phyloP scores from a whole-genome alignment of 345 rosid species.

The Tarenaya hassleriana region DNA sequence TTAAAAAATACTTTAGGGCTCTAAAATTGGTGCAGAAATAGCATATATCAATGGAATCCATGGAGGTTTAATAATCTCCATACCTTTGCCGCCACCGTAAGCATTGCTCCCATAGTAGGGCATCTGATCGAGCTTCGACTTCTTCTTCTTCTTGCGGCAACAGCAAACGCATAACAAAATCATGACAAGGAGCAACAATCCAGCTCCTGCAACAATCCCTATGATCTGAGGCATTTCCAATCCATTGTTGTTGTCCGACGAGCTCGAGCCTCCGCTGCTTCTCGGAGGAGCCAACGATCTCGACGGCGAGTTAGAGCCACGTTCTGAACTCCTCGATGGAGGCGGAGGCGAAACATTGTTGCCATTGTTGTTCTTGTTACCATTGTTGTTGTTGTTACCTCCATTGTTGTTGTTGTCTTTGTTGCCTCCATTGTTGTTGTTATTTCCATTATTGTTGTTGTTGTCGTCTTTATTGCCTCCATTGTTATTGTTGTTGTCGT shows the following conservation, averaged over 20 bases:
- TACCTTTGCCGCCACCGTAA: constrained; percentile 19
- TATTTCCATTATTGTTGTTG: constrained; percentile 4
- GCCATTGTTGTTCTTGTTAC: constrained; percentile 10
- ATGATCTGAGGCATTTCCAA: constrained; percentile 16
- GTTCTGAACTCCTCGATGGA: constrained; percentile 23
- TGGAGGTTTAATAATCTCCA: background rate
- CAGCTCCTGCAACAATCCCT: constrained; percentile 43
- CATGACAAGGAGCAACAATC: constrained; percentile 35
- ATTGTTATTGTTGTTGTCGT: constrained; percentile 11
- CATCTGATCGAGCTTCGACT: constrained; percentile 27
- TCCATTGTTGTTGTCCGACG: constrained; percentile 9
- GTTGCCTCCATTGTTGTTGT: background rate
- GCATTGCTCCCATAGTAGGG: constrained; percentile 24
- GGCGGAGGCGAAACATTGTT: constrained; percentile 27
- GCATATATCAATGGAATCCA: constrained; percentile 4
- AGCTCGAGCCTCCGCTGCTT: constrained; percentile 26
- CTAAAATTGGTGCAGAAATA: constrained; percentile 2
- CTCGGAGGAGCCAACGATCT: constrained; percentile 26
- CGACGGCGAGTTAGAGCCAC: constrained; percentile 19
- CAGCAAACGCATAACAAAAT: constrained; percentile 34
- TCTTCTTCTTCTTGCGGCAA: constrained; percentile 44
- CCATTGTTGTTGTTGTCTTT: constrained; percentile 4
- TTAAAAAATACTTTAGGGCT: no score
- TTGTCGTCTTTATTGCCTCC: background rate
- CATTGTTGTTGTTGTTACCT: background rate